Conservation (phyloP, 192 early-diverging fungal species). For the Podila clonocystis region DNA sequence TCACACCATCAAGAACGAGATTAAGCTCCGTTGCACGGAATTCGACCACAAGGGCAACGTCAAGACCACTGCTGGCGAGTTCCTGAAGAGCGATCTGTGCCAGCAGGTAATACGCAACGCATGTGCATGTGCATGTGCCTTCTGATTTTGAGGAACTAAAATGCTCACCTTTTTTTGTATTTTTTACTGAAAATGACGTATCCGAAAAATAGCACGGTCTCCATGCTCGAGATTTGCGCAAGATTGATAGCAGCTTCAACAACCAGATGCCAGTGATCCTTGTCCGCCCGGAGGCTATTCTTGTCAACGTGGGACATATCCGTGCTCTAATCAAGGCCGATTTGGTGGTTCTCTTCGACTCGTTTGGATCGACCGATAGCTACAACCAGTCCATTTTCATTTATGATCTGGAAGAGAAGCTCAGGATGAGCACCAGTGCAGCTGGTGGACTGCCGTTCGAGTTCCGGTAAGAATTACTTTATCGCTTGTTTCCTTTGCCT, state of each 20-base stretch:
- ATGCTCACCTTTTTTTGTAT: neutral
- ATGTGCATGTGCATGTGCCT: neutral
- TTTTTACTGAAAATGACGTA: neutral
- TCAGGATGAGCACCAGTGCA: slow-evolving; percentile 61
- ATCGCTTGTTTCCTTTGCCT: neutral
- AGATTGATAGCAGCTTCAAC: slow-evolving; percentile 77
- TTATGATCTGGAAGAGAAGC: slow-evolving; percentile 80
- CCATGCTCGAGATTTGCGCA: slow-evolving; percentile 88
- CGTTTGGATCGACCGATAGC: slow-evolving; percentile 70
- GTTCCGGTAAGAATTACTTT: slow-evolving; percentile 54
- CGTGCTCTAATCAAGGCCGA: slow-evolving; percentile 85
- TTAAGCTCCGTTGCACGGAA: slow-evolving; percentile 64
- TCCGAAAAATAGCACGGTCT: slow-evolving; percentile 63
- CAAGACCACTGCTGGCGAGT: slow-evolving; percentile 77
- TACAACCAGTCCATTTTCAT: slow-evolving; percentile 82
- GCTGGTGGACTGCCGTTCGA: slow-evolving; percentile 60
- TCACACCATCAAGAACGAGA: slow-evolving; percentile 52
- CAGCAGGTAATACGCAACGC: slow-evolving; percentile 44
- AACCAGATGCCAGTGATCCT: slow-evolving; percentile 86
- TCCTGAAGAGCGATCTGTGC: slow-evolving; percentile 83
- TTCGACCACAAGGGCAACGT: slow-evolving; percentile 76
- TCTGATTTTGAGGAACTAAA: neutral
- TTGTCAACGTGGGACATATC: slow-evolving; percentile 85
- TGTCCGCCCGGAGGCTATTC: slow-evolving; percentile 82
- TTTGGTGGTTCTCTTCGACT: slow-evolving; percentile 79